Base-by-base conservation (phyloP, 1,284 basidiomycete species). In the Phellopilus nigrolimitatus region DNA sequence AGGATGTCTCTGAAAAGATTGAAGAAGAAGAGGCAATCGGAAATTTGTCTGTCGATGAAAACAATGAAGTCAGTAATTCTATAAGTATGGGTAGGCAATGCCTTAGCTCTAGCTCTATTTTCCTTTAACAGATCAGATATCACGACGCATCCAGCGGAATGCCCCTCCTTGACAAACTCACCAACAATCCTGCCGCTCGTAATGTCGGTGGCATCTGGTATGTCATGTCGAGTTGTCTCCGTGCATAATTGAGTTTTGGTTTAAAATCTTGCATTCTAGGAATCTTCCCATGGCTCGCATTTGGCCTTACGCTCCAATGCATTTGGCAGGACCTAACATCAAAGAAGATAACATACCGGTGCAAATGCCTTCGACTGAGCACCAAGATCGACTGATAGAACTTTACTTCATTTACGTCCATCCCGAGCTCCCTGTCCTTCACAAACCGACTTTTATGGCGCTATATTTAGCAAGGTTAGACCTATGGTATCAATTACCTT, bases 361-460 rank as follows among this genome's bases (percentile, higher is more conserved):
- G 22, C 65, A 67, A 15, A 66, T 90, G 45, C 86, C 85, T 50
- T 65, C 81, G 38, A 55, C 72, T 41, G 71, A 76, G 33, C 63
- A 77, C 43, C 88, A 91, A 66, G 77, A 84, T 47, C 76, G 75
- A 44, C 71, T 93, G 6, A 66, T 93, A 45, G 75, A 79, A 25
- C 69, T 91, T 4, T 93, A 89, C 64, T 92, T 91, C 67, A 79
- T 78, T 5, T 87, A 89, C 61, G 81, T 88, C 21, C 90, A 93
- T 59, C 88, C 89, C 30, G 72, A 83, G 43, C 82, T 87, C 58
- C 89, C 88, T 10, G 73, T 90, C 31, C 68, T 92, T 13, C 81
- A 90, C 67, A 88, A 85, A 63, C 68, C 69, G 17, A 75, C 79
- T 19, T 91, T 93, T 66, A 66, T 87, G 60, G 66, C 72, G 10